Evolutionary conservation across 306 rosid genomes (phyloP), one percentile per base, ranked within the genome.

Genomic region (Rosa multiflora): DNA sequence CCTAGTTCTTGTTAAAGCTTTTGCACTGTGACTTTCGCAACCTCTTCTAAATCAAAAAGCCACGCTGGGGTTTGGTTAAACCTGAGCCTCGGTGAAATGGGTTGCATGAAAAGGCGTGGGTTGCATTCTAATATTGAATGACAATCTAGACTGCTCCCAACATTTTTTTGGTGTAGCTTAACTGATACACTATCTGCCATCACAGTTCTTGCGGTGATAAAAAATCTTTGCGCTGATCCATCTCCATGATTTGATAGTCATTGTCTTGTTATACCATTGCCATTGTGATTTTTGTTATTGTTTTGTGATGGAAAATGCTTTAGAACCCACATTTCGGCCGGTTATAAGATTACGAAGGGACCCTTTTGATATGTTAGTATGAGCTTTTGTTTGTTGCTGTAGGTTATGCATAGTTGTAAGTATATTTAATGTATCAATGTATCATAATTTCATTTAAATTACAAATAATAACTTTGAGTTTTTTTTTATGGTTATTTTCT

Each of bases 41-140:
- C 92, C 88, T 92, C 96, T 95, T 90, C 93, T 29, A 95, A 37
- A 94, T 4, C 72, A 86, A 86, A 10, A 58, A 26, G 0, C 18
- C 61, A 15, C 6, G 35, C 53, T 20, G 32, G 21, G 53, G 49
- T 18, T 26, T 67, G 49, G n/a, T 58, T 49, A 13, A 12, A 23
- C 1, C 64, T 37, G 14, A 47, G 32, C 47, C 72, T 29, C n/a
- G n/a, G 47, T 49, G 37, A 67, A 67, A 32, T 47, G 97, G 96
- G 93, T 91, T 83, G 92, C 67, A 86, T 39, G 70, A 91, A 95
- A 95, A 92, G 97, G 96, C 96, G 88, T 87, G 97, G 96, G 87
- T 87, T 93, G 84, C 96, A 90, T 91, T 90, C 97, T 93, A 95
- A 81, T 80, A 91, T 95, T 86, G 98, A 85, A 84, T 95, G 85